These are phyloP conservation scores for Tetrapyrgos nigripes DNA, from an alignment of 1,284 basidiomycete genomes.

Conservation along the genomic window DNA sequence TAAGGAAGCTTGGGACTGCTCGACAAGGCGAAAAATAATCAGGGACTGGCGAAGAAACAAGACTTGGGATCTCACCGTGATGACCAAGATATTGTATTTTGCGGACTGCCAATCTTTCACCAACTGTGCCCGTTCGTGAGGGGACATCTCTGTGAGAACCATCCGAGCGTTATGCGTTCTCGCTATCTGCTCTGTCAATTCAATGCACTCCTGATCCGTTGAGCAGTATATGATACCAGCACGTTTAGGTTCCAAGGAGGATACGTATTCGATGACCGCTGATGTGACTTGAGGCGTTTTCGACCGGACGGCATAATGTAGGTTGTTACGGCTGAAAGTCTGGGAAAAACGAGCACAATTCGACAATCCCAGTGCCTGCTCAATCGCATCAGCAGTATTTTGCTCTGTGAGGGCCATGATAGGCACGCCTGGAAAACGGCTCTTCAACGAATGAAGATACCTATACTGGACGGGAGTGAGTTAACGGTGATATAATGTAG, in stretches of 20 bases:
- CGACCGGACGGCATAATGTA: constrained; percentile 72
- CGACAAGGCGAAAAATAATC: no score
- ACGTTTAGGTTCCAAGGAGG: constrained; percentile 50
- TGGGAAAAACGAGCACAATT: constrained; percentile 54
- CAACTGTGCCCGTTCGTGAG: constrained; percentile 49
- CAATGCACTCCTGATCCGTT: constrained; percentile 69
- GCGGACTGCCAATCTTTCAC: not conserved
- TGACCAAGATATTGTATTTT: not conserved
- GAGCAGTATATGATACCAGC: constrained; percentile 83
- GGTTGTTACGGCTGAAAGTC: constrained; percentile 84
- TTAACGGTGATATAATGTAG: constrained; percentile 12
- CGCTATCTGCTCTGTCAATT: constrained; percentile 64
- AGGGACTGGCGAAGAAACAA: not conserved
- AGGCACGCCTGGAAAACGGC: constrained; percentile 68
- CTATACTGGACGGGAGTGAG: constrained; percentile 50
- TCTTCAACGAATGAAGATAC: constrained; percentile 60
- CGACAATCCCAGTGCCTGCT: constrained; percentile 40
- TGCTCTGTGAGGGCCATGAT: constrained; percentile 89
- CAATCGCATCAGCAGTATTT: constrained; percentile 69
- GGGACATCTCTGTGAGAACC: constrained; percentile 74
- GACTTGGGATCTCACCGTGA: not conserved
- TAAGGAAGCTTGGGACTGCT: constrained; percentile 70
- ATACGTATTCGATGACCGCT: constrained; percentile 71
- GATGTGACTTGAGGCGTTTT: constrained; percentile 50
- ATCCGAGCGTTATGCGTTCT: constrained; percentile 57